These are phyloP conservation scores for Panellus pusillus DNA, from an alignment of 768 basidiomycete genomes.

Conservation along the genomic window DNA sequence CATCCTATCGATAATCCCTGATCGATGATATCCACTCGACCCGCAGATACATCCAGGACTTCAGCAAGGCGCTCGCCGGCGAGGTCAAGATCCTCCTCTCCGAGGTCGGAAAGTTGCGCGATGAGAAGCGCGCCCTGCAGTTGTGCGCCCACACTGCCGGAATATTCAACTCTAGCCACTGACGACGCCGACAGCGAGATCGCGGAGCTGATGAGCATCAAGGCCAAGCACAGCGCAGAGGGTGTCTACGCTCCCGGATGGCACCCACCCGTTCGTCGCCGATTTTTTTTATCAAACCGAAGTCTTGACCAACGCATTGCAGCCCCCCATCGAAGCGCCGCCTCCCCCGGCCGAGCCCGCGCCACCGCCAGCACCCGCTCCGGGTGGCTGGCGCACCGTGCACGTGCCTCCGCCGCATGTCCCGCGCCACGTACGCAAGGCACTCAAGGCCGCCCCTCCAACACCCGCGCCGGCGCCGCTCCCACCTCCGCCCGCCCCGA, in stretches of 20 bases:
- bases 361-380: slow-evolving; percentile 38
- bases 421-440: slow-evolving; percentile 20
- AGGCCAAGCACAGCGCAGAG: slow-evolving; percentile 60
- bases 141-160: slow-evolving; percentile 37
- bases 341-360: slow-evolving; percentile 30
- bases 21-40: not conserved
- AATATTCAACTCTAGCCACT: not conserved
- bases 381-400: slow-evolving; percentile 56
- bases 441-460: slow-evolving; percentile 7
- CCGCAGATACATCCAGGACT: slow-evolving; percentile 52
- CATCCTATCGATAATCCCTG: not conserved
- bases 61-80: slow-evolving; percentile 60
- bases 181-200: slow-evolving; percentile 45
- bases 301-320: slow-evolving; percentile 1
- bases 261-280: slow-evolving; percentile 39
- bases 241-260: slow-evolving; percentile 59
- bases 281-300: not conserved
- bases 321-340: not conserved
- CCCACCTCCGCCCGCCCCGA: slow-evolving; percentile 25
- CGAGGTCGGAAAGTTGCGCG: slow-evolving; percentile 60
- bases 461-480: slow-evolving; percentile 27
- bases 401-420: slow-evolving; percentile 39
- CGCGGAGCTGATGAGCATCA: slow-evolving; percentile 57
- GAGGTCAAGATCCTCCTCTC: slow-evolving; percentile 63
- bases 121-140: slow-evolving; percentile 57